Evolutionary conservation across 129 eudicot genomes (phyloP).

Genomic region (Chrysanthemum makinoi): DNA sequence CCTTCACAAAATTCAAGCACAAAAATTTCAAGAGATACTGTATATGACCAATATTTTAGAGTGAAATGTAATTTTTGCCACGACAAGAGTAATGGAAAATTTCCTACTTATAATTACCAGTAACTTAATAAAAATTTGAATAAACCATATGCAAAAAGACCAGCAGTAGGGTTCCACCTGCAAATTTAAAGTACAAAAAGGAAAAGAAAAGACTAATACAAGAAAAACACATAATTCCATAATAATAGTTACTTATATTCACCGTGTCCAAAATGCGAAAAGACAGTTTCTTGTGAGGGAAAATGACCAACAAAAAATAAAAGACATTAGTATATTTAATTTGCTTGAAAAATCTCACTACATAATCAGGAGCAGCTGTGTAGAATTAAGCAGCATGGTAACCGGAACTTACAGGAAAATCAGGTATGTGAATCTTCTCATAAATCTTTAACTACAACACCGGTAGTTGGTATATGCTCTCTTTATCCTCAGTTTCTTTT

Average conservation of each 20-base stretch:
- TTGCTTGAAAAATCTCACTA: constrained; percentile 5
- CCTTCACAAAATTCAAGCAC: constrained; percentile 44
- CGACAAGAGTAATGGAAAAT: not conserved
- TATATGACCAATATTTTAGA: not conserved
- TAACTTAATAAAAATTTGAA: not conserved
- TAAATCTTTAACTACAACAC: constrained; percentile 81
- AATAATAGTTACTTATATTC: constrained; percentile 23
- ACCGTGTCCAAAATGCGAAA: constrained; percentile 99
- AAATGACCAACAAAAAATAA: constrained; percentile 68
- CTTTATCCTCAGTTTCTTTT: constrained; percentile 49
- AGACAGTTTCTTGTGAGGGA: constrained; percentile 96
- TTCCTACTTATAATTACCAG: not conserved
- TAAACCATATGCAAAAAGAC: not conserved
- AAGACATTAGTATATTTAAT: not conserved
- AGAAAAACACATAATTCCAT: not conserved
- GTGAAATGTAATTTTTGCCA: not conserved
- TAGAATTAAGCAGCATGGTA: constrained; percentile 18
- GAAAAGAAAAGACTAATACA: not conserved
- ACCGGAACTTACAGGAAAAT: constrained; percentile 59
- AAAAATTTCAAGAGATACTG: not conserved
- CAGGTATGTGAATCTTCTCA: constrained; percentile 95
- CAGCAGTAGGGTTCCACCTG: constrained; percentile 4
- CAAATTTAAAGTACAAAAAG: constrained; percentile 5
- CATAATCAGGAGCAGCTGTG: not conserved
- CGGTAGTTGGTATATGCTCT: constrained; percentile 42